A percentile compares a stretch with the other conserved stretches of the same genome.
phyloP scores from a whole-genome alignment of 2,329 filamentous ascomycete species.

The Ophiostoma ulmi region DNA sequence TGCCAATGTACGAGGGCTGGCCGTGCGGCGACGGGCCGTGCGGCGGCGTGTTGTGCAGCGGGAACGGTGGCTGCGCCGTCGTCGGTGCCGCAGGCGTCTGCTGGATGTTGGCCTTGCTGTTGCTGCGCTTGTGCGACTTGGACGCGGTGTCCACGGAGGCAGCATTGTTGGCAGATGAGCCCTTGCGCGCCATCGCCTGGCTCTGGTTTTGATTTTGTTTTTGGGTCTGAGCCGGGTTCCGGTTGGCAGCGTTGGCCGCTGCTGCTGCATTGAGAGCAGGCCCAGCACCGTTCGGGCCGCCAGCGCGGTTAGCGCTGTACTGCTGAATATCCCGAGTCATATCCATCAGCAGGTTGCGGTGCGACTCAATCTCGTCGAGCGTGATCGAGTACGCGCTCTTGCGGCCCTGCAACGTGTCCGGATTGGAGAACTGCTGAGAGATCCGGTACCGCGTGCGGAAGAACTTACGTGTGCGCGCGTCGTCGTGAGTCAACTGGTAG shows the following conservation, averaged over 20 bases:
- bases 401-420: slow-evolving; percentile 42
- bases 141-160: slow-evolving; percentile 26
- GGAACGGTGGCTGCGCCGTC: slow-evolving; percentile 52
- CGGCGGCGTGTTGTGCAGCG: slow-evolving; percentile 36
- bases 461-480: slow-evolving; percentile 47
- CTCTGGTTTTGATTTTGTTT: slow-evolving; percentile 1
- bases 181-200: slow-evolving; percentile 41
- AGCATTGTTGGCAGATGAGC: slow-evolving; percentile 32
- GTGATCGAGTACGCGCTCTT: slow-evolving; percentile 50
- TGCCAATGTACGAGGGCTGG: slow-evolving; percentile 51
- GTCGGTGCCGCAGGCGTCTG: slow-evolving; percentile 54
- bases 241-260: slow-evolving; percentile 19
- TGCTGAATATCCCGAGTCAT: slow-evolving; percentile 45
- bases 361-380: slow-evolving; percentile 48
- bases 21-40: slow-evolving; percentile 54
- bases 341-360: slow-evolving; percentile 44
- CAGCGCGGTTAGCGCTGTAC: neutral
- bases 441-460: slow-evolving; percentile 52
- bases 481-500: slow-evolving; percentile 41
- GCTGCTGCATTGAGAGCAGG: slow-evolving; percentile 15
- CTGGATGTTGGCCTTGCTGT: slow-evolving; percentile 43
- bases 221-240: neutral
- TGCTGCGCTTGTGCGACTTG: slow-evolving; percentile 42
- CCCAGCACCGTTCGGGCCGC: neutral
- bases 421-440: slow-evolving; percentile 49